Percentiles rank a stretch among this genome's conserved stretches.
These are phyloP conservation scores for Cunninghamia lanceolata DNA, from an alignment of 75 land plant genomes.

Conservation along the genomic window DNA sequence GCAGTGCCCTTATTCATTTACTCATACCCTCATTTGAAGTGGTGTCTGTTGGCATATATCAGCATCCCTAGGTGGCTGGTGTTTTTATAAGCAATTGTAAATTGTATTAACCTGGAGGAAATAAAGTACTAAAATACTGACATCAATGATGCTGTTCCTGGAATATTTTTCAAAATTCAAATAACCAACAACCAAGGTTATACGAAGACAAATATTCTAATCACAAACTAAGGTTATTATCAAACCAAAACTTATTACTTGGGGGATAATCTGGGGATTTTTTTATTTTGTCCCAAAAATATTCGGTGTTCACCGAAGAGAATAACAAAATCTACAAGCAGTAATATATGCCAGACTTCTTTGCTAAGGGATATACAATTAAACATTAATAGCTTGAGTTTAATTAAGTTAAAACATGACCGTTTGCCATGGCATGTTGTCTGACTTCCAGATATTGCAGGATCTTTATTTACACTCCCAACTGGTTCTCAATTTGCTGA, in stretches of 20 bases:
- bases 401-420: too few species aligned
- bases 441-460: background rate
- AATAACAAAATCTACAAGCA: background rate
- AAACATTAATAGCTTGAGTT: background rate
- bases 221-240: background rate
- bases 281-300: too few species aligned
- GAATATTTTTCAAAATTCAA: background rate
- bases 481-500: background rate
- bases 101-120: background rate
- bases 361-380: too few species aligned
- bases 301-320: too few species aligned
- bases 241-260: background rate
- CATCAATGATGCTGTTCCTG: background rate
- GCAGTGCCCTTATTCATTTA: too few species aligned
- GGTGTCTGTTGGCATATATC: too few species aligned
- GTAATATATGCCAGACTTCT: background rate
- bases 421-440: background rate
- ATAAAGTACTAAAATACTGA: background rate
- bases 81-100: background rate
- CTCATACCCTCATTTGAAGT: too few species aligned
- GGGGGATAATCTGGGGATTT: background rate
- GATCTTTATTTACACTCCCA: background rate
- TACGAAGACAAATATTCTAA: too few species aligned
- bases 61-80: too few species aligned
- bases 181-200: background rate